Base-by-base conservation (phyloP, 345 rosid species). In the Kandelia obovata region DNA sequence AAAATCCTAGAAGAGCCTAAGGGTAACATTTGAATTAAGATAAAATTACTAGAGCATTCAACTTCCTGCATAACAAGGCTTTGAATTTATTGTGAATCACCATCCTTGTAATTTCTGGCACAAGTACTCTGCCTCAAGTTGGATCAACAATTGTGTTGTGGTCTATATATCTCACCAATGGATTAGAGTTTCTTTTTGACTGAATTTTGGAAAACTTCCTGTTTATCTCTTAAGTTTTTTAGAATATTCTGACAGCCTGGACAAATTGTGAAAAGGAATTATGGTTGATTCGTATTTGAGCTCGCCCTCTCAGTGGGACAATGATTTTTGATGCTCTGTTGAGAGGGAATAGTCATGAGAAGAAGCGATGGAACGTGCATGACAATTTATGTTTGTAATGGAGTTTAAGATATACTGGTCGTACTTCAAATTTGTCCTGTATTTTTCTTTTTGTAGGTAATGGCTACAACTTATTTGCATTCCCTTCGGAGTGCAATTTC, bases 401-500 rank as follows among this genome's bases (percentile, higher is more conserved):
- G 20, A 3, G 39, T 49, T 25, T 34, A 34, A 6, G 52, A 49
- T 25, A 31, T 28, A 34, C 23, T 56, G 34, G 28, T 27, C 49
- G 34, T 2, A 17, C 59, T 47, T 49, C 16, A 10, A 43, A 61
- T 51, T 73, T 25, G 1, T 65, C 46, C 6, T 65, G 27, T 31
- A 6, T 71, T 32, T 57, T 32, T 21, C 21, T 9, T 65, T 52
- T 77, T 81, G 81, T 96, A 95, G 99, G 90, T 77, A 79, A 79
- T 78, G 77, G 83, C 39, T 81, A 73, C 76, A 92, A 84, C 81
- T 79, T 95, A 73, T 95, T 95, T 76, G 97, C 93, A 64, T 86
- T 92, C 78, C 99, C 99, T 65, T 89, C 95, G 0, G 96, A 95
- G 83, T 92, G 99, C 85, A 95, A 92, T 84, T 95, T 95, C 89